A percentile compares a stretch with the other conserved stretches of the same genome.
These are phyloP conservation scores for Aureobasidium lini DNA, from an alignment of 2,329 filamentous ascomycete species.

Conservation along the genomic window DNA sequence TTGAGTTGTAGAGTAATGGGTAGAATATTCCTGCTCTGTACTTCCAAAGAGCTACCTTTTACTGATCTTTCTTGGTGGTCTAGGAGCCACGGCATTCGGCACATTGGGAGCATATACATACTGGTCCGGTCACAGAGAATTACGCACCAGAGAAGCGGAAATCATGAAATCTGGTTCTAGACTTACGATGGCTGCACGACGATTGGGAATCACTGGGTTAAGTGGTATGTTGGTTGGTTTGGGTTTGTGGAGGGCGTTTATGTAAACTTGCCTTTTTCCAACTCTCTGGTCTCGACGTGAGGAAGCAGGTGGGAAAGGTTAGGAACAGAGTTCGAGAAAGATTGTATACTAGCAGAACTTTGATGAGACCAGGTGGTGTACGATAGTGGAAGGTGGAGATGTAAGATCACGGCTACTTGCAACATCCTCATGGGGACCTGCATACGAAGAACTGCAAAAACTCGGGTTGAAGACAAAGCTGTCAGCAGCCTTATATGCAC, in stretches of 20 bases:
- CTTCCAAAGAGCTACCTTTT: background rate
- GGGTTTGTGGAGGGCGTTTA: constrained; percentile 35
- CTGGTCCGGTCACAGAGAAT: constrained; percentile 38
- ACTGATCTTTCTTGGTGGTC: background rate
- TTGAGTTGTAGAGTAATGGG: constrained; percentile 27
- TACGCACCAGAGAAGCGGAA: constrained; percentile 32
- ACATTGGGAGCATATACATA: constrained; percentile 42
- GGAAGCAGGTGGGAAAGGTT: too few species aligned
- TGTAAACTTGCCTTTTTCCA: constrained; percentile 17
- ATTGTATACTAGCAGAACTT: too few species aligned
- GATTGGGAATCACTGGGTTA: constrained; percentile 32
- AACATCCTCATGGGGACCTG: background rate
- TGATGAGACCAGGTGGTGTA: too few species aligned
- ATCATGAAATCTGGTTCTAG: constrained; percentile 35
- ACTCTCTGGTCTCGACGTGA: too few species aligned
- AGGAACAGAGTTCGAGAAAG: background rate
- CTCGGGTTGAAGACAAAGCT: background rate
- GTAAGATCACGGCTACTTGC: background rate
- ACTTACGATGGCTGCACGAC: constrained; percentile 35
- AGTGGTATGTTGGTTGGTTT: constrained; percentile 35
- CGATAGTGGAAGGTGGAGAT: background rate
- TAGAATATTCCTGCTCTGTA: constrained; percentile 12
- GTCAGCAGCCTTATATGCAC: background rate
- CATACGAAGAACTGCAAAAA: background rate
- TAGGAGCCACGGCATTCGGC: constrained; percentile 39